These are phyloP conservation scores for Beauveria medogensis DNA, from an alignment of 2,329 filamentous ascomycete species.

Conservation along the genomic window DNA sequence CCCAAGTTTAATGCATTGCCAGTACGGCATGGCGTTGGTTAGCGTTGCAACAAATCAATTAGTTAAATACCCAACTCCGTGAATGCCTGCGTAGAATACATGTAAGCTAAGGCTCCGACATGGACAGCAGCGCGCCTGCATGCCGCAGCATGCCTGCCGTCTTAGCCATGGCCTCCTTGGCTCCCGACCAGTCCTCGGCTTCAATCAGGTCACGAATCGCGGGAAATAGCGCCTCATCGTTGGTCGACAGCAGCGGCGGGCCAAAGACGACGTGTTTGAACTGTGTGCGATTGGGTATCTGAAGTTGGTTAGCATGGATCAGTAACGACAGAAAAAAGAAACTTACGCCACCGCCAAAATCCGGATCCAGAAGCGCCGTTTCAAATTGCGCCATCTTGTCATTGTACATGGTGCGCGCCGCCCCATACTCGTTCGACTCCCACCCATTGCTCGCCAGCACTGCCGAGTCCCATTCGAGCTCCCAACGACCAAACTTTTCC, in stretches of 20 bases:
- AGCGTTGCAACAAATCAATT: neutral
- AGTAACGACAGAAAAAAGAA: neutral
- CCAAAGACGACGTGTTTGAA: constrained; percentile 92
- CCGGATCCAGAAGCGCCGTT: constrained; percentile 70
- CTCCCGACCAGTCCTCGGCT: constrained; percentile 54
- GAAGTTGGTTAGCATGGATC: constrained; percentile 13
- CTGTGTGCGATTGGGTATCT: constrained; percentile 81
- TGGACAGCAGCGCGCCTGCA: constrained; percentile 33
- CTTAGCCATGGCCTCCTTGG: constrained; percentile 57
- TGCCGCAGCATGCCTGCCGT: constrained; percentile 52
- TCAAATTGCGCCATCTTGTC: constrained; percentile 74
- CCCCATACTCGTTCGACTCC: constrained; percentile 61
- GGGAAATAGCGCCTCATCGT: constrained; percentile 63
- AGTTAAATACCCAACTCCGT: neutral
- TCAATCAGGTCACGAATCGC: constrained; percentile 65
- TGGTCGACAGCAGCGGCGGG: constrained; percentile 67
- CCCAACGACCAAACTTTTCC: constrained; percentile 65
- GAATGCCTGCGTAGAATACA: constrained; percentile 4
- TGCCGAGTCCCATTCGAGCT: constrained; percentile 64
- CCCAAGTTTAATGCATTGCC: neutral
- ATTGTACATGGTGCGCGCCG: constrained; percentile 69
- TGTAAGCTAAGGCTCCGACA: neutral
- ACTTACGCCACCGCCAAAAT: constrained; percentile 65
- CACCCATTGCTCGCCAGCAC: constrained; percentile 66
- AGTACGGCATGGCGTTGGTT: neutral